A percentile compares a stretch with the other conserved stretches of the same genome.
Conservation (phyloP, 805 yeast species). For the Kodamaea sagamina region DNA sequence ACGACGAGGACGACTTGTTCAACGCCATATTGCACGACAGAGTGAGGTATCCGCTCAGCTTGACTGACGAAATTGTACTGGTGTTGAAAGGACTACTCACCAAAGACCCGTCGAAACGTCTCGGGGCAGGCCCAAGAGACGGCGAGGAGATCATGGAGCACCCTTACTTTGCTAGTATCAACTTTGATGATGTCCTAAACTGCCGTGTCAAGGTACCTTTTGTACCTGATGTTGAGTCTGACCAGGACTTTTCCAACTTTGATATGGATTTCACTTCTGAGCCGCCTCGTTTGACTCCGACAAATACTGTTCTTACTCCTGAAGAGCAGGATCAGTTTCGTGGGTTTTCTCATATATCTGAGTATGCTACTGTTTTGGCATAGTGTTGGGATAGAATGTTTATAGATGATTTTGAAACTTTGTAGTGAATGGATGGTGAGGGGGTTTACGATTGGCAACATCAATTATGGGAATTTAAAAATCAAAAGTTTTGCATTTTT, state of each 20-base stretch:
- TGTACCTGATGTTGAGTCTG: slow-evolving; percentile 81
- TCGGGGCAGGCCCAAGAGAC: slow-evolving; percentile 86
- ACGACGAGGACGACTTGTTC: slow-evolving; percentile 94
- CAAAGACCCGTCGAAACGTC: slow-evolving; percentile 79
- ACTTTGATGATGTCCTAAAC: slow-evolving; percentile 81
- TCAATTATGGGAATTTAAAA: too few species aligned
- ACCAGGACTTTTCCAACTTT: slow-evolving; percentile 89
- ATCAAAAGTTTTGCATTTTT: too few species aligned
- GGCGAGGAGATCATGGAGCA: slow-evolving; percentile 95
- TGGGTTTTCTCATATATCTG: slow-evolving; percentile 89
- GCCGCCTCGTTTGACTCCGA: slow-evolving; percentile 92
- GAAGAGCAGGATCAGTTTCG: slow-evolving; percentile 95
- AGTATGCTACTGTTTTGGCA: slow-evolving; percentile 48
- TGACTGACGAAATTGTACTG: slow-evolving; percentile 96
- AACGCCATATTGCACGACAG: slow-evolving; percentile 96
- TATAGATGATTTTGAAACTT: too few species aligned
- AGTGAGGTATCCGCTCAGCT: slow-evolving; percentile 92
- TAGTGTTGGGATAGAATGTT: too few species aligned
- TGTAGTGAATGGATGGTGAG: too few species aligned
- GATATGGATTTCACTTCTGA: slow-evolving; percentile 95
- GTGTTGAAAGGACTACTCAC: slow-evolving; percentile 88
- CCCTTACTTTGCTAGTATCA: slow-evolving; percentile 85
- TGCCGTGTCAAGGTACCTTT: slow-evolving; percentile 83
- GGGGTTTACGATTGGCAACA: too few species aligned
- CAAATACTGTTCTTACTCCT: slow-evolving; percentile 80